These are phyloP conservation scores for Anastatica hierochuntica DNA, from an alignment of 345 rosid genomes.

Conservation along the genomic window DNA sequence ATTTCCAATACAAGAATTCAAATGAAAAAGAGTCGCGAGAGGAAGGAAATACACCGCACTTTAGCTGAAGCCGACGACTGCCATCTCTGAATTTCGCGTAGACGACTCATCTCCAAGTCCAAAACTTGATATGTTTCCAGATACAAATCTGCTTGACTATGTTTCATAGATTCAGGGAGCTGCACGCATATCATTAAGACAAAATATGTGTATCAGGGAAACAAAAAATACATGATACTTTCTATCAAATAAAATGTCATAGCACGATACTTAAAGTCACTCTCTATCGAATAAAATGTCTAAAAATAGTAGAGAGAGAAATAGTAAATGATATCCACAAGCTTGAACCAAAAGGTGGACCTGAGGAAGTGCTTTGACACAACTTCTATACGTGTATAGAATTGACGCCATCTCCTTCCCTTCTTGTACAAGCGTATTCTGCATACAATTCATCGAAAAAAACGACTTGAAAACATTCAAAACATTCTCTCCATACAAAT, in stretches of 20 bases:
- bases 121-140: conserved; percentile 97
- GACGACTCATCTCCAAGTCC: conserved; percentile 97
- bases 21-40: not conserved
- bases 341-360: conserved; percentile 27
- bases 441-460: conserved; percentile 18
- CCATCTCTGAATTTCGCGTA: conserved; percentile 97
- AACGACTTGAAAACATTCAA: not conserved
- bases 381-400: conserved; percentile 93
- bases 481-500: conserved; percentile 41
- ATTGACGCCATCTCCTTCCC: conserved; percentile 97
- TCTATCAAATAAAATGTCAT: not conserved
- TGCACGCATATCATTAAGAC: conserved; percentile 22
- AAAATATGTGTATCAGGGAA: not conserved
- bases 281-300: not conserved
- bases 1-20: conserved; percentile 7
- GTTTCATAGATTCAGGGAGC: conserved; percentile 99
- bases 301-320: not conserved
- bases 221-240: not conserved
- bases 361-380: conserved; percentile 99
- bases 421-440: conserved; percentile 86
- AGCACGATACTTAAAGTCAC: not conserved
- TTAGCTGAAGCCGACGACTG: conserved; percentile 89
- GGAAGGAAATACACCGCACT: conserved; percentile 30
- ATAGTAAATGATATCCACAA: not conserved
- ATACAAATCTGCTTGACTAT: conserved; percentile 94